phyloP scores from a whole-genome alignment of 2,329 filamentous ascomycete genomes.

The Chalaropsis ovoidea region DNA sequence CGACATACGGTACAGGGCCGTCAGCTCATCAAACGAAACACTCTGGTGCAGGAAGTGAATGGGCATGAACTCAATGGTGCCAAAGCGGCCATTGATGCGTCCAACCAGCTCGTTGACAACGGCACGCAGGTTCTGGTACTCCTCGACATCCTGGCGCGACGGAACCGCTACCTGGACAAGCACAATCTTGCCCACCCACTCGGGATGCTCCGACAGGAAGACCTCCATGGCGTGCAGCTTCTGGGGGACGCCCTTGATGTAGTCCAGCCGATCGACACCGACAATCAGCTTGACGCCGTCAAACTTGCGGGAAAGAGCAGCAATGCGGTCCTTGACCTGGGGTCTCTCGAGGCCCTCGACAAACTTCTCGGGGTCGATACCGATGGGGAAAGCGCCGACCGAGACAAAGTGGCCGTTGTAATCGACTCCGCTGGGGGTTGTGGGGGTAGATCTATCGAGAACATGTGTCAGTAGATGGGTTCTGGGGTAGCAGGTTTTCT shows the following conservation, averaged over 20 bases:
- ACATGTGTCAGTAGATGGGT: not conserved
- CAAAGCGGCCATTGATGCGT: conserved; percentile 92
- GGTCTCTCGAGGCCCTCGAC: conserved; percentile 76
- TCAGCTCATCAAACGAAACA: conserved; percentile 86
- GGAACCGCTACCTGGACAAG: conserved; percentile 93
- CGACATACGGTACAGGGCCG: conserved; percentile 82
- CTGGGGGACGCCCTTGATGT: conserved; percentile 97
- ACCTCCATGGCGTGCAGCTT: conserved; percentile 95
- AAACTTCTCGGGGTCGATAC: conserved; percentile 96
- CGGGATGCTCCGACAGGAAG: conserved; percentile 90
- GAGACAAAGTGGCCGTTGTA: conserved; percentile 81
- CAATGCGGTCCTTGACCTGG: conserved; percentile 79
- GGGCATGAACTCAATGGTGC: conserved; percentile 96
- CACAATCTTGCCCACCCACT: conserved; percentile 96
- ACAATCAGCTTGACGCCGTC: conserved; percentile 94
- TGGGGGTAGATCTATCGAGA: conserved; percentile 48
- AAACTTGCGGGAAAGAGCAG: conserved; percentile 76
- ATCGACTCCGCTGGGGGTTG: conserved; percentile 86
- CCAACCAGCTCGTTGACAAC: conserved; percentile 96
- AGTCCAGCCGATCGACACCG: conserved; percentile 90
- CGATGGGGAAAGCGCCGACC: conserved; percentile 92
- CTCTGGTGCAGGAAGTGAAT: conserved; percentile 98
- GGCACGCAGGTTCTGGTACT: conserved; percentile 91
- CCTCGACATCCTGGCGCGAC: conserved; percentile 88
- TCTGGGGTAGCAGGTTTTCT: not conserved